A percentile compares a stretch with the other conserved stretches of the same genome.
Conservation (phyloP, 352 stramenopile genomes). For the Phytophthora ohioensis region DNA sequence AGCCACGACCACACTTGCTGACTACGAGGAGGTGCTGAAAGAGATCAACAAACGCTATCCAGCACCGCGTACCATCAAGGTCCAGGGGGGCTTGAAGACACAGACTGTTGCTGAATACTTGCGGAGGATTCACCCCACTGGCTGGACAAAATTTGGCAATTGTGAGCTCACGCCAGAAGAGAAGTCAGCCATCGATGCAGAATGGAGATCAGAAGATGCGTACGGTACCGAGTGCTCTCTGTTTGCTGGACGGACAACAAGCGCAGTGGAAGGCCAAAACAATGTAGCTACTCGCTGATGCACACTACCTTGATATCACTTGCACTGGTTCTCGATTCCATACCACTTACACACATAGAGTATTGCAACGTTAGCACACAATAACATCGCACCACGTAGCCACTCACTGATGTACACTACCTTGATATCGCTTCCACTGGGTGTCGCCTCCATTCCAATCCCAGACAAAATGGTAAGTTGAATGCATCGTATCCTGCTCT, state of each 20-base stretch:
- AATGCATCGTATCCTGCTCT: no score
- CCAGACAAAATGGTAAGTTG: no score
- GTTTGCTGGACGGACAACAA: conserved; percentile 15
- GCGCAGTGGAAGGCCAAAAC: conserved; percentile 17
- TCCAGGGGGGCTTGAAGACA: not conserved
- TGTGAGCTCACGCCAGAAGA: conserved; percentile 3
- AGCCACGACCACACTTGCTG: not conserved
- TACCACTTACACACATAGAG: no score
- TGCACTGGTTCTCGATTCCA: no score
- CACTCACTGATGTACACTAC: no score
- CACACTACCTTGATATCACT: no score
- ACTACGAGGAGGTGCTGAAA: not conserved
- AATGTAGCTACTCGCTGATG: not conserved
- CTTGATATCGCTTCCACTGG: no score
- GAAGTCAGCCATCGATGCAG: not conserved
- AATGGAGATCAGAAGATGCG: not conserved
- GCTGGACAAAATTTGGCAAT: conserved; percentile 22
- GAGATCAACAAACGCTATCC: not conserved
- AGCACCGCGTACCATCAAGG: not conserved
- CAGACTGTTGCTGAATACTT: conserved; percentile 8
- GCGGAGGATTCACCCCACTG: conserved; percentile 9
- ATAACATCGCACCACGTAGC: no score
- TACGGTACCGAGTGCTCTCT: not conserved
- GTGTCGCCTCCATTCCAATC: no score
- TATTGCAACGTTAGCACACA: no score